These are phyloP conservation scores for Oryza meridionalis DNA, from an alignment of 176 grass and related monocot species.

Conservation along the genomic window DNA sequence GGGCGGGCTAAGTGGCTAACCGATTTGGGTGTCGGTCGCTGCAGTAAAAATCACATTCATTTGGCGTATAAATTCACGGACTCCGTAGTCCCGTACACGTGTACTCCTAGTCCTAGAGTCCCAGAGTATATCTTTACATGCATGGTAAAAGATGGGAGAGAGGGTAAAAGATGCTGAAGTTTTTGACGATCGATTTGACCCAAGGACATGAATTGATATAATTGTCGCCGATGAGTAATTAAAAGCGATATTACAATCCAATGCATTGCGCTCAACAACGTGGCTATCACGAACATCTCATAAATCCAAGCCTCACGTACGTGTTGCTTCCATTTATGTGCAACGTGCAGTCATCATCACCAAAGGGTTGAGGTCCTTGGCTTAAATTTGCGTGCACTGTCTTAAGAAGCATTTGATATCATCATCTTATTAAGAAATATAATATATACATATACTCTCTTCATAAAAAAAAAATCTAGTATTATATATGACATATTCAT, in stretches of 20 bases:
- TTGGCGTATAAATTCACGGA: too few species aligned
- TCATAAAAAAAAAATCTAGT: too few species aligned
- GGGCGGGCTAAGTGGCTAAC: too few species aligned
- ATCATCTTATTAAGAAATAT: too few species aligned
- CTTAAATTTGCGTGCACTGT: neutral
- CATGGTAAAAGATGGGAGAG: neutral
- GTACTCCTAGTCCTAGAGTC: too few species aligned
- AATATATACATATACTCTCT: too few species aligned
- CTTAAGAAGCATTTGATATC: neutral
- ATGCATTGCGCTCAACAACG: neutral
- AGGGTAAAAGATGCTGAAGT: neutral
- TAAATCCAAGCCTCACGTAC: constrained; percentile 1
- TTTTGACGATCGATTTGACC: neutral
- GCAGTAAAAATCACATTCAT: too few species aligned
- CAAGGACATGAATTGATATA: constrained; percentile 37
- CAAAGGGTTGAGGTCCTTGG: neutral
- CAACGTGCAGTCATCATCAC: neutral
- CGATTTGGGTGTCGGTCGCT: too few species aligned
- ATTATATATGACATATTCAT: too few species aligned
- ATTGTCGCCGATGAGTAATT: constrained; percentile 10
- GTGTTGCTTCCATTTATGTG: neutral
- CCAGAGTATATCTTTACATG: too few species aligned
- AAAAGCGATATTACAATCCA: neutral
- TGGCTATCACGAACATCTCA: neutral
- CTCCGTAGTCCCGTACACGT: too few species aligned